Evolutionary conservation across 1,284 basidiomycete species (phyloP).

Genomic region (Boletus semigastroideus): DNA sequence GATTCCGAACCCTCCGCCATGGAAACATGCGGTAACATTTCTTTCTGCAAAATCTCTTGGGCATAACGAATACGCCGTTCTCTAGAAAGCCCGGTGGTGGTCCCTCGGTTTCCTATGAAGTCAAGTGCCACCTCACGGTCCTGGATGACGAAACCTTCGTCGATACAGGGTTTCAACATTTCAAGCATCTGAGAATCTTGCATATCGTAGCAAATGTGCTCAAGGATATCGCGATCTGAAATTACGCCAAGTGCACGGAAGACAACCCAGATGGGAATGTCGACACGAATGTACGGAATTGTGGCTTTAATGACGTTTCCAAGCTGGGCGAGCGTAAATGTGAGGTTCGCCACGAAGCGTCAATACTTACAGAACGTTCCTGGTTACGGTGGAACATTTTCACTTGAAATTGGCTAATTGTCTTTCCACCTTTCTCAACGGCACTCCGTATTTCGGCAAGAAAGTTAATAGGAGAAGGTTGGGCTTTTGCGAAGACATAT

Average conservation of each 20-base stretch:
- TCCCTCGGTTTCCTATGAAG: slow-evolving; percentile 98
- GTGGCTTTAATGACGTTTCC: slow-evolving; percentile 97
- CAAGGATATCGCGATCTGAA: slow-evolving; percentile 95
- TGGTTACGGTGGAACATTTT: slow-evolving; percentile 93
- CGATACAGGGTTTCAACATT: slow-evolving; percentile 98
- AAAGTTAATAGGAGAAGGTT: slow-evolving; percentile 95
- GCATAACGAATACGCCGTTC: slow-evolving; percentile 95
- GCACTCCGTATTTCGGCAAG: slow-evolving; percentile 97
- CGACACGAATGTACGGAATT: slow-evolving; percentile 97
- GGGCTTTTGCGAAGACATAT: slow-evolving; percentile 98
- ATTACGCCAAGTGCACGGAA: slow-evolving; percentile 98
- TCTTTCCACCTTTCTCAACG: slow-evolving; percentile 98
- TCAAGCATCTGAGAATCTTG: slow-evolving; percentile 96
- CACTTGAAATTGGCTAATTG: slow-evolving; percentile 97
- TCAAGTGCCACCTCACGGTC: slow-evolving; percentile 96
- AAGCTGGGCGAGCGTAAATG: slow-evolving; percentile 44
- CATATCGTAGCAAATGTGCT: slow-evolving; percentile 98
- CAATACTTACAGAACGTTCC: slow-evolving; percentile 73
- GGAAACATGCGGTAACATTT: slow-evolving; percentile 97
- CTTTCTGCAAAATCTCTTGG: slow-evolving; percentile 97
- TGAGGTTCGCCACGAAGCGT: background rate
- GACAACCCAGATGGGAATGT: slow-evolving; percentile 98
- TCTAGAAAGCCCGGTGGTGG: slow-evolving; percentile 89
- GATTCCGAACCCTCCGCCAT: slow-evolving; percentile 96
- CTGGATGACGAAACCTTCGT: slow-evolving; percentile 98